Base-by-base conservation (phyloP, 306 rosid genomes). In the Cucumis sativus region DNA sequence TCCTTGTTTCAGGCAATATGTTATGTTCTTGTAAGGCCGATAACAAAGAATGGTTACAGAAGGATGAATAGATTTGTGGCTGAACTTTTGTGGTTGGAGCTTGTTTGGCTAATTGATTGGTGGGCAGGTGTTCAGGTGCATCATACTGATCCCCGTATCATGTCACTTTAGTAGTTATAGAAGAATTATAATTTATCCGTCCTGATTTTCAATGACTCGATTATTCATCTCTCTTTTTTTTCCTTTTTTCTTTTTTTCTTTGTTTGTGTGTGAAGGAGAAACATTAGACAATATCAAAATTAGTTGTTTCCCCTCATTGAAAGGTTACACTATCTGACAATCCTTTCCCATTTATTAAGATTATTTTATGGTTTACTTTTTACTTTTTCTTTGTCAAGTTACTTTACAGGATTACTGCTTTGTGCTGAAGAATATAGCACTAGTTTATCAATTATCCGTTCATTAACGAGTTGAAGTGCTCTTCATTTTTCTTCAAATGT, bases 51-150 rank as follows among this genome's bases (percentile, higher is more conserved):
- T 30, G 63, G 41, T 21, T 78, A 52, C 75, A 35, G 80, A 78
- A 78, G 75, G 52, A 78, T 78, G 51, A 78, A 78, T 39, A 51
- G 80, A 66, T 41, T 49, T 54, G 80, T 78, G 28, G 80, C 80
- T 12, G 80, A 78, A 64, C 30, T 78, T 10, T 54, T 78, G 23
- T 78, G 80, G 80, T 51, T 78, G 75, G 80, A 78, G 66, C 80
- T 78, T 78, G 56, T 78, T 45, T 78, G 80, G 80, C 4, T 78
- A 51, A 75, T 78, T 28, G 80, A 78, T 66, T 78, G 80, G 80
- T 78, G 80, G 80, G 80, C 80, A 18, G 80, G 75, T 51, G 80
- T 78, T 66, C 54, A 66, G 75, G 75, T 78, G 15, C 52, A 40
- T 18, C 37, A 23, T 18, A 54, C 21, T 15, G 56, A 41, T 52